Base-by-base conservation (phyloP, 2,329 filamentous ascomycete species). In the Amauroascus verrucosus region DNA sequence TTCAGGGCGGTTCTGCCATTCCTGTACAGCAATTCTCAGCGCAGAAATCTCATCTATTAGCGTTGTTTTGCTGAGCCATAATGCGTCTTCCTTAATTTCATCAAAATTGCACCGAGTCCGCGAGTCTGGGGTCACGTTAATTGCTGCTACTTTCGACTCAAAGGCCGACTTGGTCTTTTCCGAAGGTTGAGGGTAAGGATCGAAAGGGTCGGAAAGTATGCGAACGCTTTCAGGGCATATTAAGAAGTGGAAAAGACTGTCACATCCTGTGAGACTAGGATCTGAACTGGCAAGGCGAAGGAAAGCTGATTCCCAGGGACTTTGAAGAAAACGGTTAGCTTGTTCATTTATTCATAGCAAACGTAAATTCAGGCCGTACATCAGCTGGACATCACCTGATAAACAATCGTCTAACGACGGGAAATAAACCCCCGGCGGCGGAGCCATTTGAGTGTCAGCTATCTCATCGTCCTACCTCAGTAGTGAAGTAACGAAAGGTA, bases 371-470 rank as follows among this genome's bases (percentile, higher is more conserved):
- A 37, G 30, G 38, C 20, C 68, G 41, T 78, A 95, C 86, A 95
- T 78, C 64, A 96, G 77, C 66, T 85, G 79, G 64, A 80, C 80
- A 69, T 91, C 83, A 72, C 88, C 87, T 63, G 81, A 84, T 64
- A 97, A 78, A 73, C 88, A 94, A 67, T 86, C 83, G 71, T 88
- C 85, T 70, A 96, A 77, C 65, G 88, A 82, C 65, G 90, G 88
- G 65, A 94, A 86, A 73, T 90, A 93, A 68, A 79, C 76, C 72
- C 85, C 83, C 65, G 80, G 78, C 66, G 80, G 74, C 71, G 83
- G 78, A 75, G 82, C 84, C 85, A 88, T 89, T 67, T 65, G 64
- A 61, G 57, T 57, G 60, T 61, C 65, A 65, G 60, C 56, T 68
- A 71, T 67, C 70, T 69, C 70, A 72, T 72, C 41, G 54, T 55